Evolutionary conservation across 371 early-diverging fungal species (phyloP).

Genomic region (Syncephalastrum racemosum): DNA sequence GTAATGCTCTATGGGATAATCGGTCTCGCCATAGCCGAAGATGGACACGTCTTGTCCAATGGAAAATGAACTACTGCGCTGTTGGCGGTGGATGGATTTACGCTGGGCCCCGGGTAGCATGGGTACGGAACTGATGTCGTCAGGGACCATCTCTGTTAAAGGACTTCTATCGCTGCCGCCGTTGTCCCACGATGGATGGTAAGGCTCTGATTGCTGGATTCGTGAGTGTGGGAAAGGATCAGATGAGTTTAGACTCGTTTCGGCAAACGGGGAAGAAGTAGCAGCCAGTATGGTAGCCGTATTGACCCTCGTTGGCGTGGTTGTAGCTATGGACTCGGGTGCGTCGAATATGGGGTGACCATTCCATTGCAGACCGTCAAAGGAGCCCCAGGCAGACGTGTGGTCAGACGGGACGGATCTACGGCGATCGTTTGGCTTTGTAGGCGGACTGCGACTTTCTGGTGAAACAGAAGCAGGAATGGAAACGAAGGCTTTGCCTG

Average conservation of each 20-base stretch:
- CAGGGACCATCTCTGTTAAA: conserved; percentile 1
- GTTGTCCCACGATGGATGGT: not conserved
- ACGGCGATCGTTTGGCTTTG: too few species aligned
- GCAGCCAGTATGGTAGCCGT: not conserved
- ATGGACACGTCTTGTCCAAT: conserved; percentile 48
- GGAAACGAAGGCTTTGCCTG: not conserved
- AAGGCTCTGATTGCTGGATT: too few species aligned
- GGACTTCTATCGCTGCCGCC: not conserved
- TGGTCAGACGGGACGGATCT: conserved; percentile 3
- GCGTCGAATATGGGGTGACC: conserved; percentile 42
- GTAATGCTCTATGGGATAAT: conserved; percentile 18
- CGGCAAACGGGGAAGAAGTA: too few species aligned
- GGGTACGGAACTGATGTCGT: conserved; percentile 37
- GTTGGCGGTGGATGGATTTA: conserved; percentile 47
- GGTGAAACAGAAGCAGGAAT: too few species aligned
- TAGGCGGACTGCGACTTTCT: too few species aligned
- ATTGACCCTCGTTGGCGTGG: conserved; percentile 4
- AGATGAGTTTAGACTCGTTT: too few species aligned
- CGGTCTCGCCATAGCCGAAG: conserved; percentile 45
- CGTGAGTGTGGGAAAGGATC: too few species aligned
- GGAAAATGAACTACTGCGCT: conserved; percentile 50
- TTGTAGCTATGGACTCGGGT: conserved; percentile 16
- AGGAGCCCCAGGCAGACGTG: conserved; percentile 34
- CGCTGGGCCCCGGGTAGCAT: conserved; percentile 44
- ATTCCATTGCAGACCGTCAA: conserved; percentile 47